Evolutionary conservation across 2,329 filamentous ascomycete genomes (phyloP).

Genomic region (Exutisphaerella laricina): DNA sequence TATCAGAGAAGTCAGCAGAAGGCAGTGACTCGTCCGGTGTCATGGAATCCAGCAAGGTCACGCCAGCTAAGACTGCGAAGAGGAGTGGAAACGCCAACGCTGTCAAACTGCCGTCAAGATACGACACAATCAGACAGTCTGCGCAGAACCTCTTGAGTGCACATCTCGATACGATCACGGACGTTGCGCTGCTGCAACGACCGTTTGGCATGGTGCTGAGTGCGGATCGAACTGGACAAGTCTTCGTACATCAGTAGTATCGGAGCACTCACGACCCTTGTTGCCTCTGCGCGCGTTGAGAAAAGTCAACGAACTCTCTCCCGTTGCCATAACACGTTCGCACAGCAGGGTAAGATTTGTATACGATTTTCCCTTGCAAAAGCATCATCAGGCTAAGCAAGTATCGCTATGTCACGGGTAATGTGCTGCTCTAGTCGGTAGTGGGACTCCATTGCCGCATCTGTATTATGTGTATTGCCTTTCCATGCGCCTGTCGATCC

Average conservation of each 20-base stretch:
- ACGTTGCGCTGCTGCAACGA: slow-evolving; percentile 79
- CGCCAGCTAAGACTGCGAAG: slow-evolving; percentile 35
- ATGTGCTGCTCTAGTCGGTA: too few relatives aligned
- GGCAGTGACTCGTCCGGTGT: slow-evolving; percentile 15
- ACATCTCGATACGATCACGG: slow-evolving; percentile 81
- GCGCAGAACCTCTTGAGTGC: slow-evolving; percentile 80
- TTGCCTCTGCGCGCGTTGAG: too few relatives aligned
- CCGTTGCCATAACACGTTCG: too few relatives aligned
- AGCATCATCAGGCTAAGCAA: too few relatives aligned
- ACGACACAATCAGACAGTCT: slow-evolving; percentile 79
- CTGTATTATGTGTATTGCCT: too few relatives aligned
- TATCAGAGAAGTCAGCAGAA: slow-evolving; percentile 33
- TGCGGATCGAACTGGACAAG: slow-evolving; percentile 79
- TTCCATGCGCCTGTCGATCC: too few relatives aligned
- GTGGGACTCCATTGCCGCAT: too few relatives aligned
- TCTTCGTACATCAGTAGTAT: slow-evolving; percentile 77
- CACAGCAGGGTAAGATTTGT: too few relatives aligned
- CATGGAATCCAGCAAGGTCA: slow-evolving; percentile 26
- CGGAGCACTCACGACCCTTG: too few relatives aligned
- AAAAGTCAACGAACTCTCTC: too few relatives aligned
- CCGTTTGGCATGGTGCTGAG: slow-evolving; percentile 92
- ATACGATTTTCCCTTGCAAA: too few relatives aligned
- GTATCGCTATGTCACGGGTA: too few relatives aligned
- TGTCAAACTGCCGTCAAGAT: slow-evolving; percentile 60
- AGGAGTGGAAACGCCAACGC: slow-evolving; percentile 14